phyloP scores from a whole-genome alignment of 2,329 filamentous ascomycete species.

The Akanthomyces uredinophilus region DNA sequence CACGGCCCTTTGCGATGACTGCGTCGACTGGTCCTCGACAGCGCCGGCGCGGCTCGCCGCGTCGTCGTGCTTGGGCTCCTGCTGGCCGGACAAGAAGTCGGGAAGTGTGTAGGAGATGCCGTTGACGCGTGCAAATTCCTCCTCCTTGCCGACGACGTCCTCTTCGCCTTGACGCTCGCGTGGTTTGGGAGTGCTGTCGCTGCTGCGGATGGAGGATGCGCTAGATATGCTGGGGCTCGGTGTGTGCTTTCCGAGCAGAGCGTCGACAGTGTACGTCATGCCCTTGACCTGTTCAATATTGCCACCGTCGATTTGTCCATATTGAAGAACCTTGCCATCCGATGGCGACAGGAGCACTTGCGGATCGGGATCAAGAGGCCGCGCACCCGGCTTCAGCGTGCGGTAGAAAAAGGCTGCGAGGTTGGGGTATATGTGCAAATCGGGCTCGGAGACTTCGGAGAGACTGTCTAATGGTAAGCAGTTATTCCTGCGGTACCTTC shows the following conservation, averaged over 20 bases:
- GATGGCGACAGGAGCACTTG: slow-evolving; percentile 81
- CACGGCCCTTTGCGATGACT: slow-evolving; percentile 60
- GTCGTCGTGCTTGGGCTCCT: slow-evolving; percentile 39
- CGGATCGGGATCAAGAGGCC: slow-evolving; percentile 76
- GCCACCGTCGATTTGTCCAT: slow-evolving; percentile 83
- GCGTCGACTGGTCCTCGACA: slow-evolving; percentile 69
- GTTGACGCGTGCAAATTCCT: slow-evolving; percentile 91
- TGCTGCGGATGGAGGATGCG: slow-evolving; percentile 19
- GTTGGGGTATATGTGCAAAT: slow-evolving; percentile 86
- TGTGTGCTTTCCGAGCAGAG: slow-evolving; percentile 69
- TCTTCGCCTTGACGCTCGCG: slow-evolving; percentile 42
- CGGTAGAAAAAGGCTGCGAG: slow-evolving; percentile 97
- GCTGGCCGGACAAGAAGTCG: slow-evolving; percentile 72
- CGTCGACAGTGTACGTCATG: slow-evolving; percentile 95
- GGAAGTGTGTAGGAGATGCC: slow-evolving; percentile 94
- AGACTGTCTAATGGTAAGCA: slow-evolving; percentile 46
- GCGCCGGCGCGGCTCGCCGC: background rate
- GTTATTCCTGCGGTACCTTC: background rate
- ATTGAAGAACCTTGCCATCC: slow-evolving; percentile 87
- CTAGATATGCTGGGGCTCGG: slow-evolving; percentile 50
- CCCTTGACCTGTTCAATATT: slow-evolving; percentile 99
- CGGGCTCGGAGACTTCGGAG: slow-evolving; percentile 79
- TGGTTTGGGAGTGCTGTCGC: slow-evolving; percentile 21
- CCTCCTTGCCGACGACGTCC: slow-evolving; percentile 70
- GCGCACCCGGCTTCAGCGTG: slow-evolving; percentile 79